Evolutionary conservation across 2,329 filamentous ascomycete species (phyloP), one percentile per base, ranked within the genome.

Genomic region (Xylariaceae sp.): DNA sequence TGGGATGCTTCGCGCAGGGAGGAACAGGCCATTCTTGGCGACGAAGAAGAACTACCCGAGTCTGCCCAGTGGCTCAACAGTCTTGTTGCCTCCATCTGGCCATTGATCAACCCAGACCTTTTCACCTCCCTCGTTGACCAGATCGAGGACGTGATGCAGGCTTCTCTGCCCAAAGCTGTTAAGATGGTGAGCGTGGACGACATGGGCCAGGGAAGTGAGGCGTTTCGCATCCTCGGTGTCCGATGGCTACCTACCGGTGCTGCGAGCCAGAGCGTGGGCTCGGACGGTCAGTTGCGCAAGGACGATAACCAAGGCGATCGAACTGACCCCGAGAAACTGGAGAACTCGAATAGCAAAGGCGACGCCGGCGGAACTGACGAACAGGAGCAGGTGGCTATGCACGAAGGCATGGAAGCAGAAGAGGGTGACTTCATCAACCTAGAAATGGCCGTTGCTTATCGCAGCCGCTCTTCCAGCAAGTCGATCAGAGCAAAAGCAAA

Each of bases 81-180:
- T 4, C 58, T 87, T 1, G 55, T 88, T 6, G 67, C 73, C 3
- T 75, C 81, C 2, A 71, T 87, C 4, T 88, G 84, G 84, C 81
- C 82, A 0, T 67, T 88, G 19, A 71, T 88, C 53, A 88, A 88
- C 53, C 84, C 83, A 0, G 84, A 88, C 50, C 68, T 88, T 2
- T 87, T 88, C 51, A 70, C 74, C 1, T 78, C 76, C 23, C 59
- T 87, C 2, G 73, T 78, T 1, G 83, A 88, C 51, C 83, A 76
- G 18, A 70, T 88, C 3, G 84, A 88, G 60, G 84, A 88, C 56
- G 80, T 88, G 33, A 88, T 88, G 84, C 84, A 88, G 62, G 83
- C 83, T 2, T 84, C 79, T 7, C 63, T 87, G 13, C 82, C 84
- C 1, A 78, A 73, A 40, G 59, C 83, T 24, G 71, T 87, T 21